These are phyloP conservation scores for Triticum turgidum DNA, from an alignment of 176 grass and related monocot genomes.

Conservation along the genomic window DNA sequence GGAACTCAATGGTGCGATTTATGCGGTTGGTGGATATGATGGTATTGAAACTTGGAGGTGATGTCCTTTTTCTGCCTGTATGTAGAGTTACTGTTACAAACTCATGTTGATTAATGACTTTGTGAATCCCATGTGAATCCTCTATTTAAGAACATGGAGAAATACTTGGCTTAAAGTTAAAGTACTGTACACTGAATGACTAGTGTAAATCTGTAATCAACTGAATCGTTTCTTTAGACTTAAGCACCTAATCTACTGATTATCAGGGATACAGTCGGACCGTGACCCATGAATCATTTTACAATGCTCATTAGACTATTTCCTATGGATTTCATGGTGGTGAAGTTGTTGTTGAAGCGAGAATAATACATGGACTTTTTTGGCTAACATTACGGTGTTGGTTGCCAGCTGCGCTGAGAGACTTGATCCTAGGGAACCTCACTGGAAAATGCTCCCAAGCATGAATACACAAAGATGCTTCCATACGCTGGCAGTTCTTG, in stretches of 20 bases:
- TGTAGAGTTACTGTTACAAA: constrained; percentile 13
- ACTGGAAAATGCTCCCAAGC: constrained; percentile 58
- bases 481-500: background rate
- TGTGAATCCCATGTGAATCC: background rate
- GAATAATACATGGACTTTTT: background rate
- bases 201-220: background rate
- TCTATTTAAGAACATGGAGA: background rate
- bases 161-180: background rate
- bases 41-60: constrained; percentile 56
- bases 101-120: background rate
- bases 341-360: background rate
- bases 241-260: background rate
- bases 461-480: constrained; percentile 64
- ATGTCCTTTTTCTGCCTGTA: constrained; percentile 15
- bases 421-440: constrained; percentile 68
- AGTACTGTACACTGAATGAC: background rate
- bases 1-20: constrained; percentile 60
- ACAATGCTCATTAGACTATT: background rate
- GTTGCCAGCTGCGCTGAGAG: constrained; percentile 66
- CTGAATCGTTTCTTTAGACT: background rate
- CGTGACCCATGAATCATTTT: too few species aligned
- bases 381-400: background rate
- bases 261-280: too few species aligned
- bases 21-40: constrained; percentile 70
- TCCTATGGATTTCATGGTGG: background rate